A percentile compares a stretch with the other conserved stretches of the same genome.
These are phyloP conservation scores for Chytriomyces hyalinus DNA, from an alignment of 192 early-diverging fungal species.

Conservation along the genomic window DNA sequence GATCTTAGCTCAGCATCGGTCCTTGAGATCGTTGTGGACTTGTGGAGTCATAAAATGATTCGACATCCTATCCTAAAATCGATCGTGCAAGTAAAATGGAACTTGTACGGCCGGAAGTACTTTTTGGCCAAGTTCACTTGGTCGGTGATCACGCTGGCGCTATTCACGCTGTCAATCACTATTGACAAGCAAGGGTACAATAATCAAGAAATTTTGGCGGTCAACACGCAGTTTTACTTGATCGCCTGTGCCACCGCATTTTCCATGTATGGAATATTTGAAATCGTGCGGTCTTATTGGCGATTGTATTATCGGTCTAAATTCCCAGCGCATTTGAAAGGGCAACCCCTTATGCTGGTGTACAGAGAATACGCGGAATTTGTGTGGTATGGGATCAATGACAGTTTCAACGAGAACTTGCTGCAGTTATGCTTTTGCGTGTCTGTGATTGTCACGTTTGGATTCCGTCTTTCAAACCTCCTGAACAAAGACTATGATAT, in stretches of 20 bases:
- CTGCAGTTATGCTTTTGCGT: not conserved
- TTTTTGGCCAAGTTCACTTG: constrained; percentile 11
- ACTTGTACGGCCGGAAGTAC: constrained; percentile 23
- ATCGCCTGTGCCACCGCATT: not conserved
- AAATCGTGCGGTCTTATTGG: constrained; percentile 2
- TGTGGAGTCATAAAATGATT: constrained; percentile 22
- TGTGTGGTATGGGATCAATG: not conserved
- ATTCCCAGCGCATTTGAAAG: constrained; percentile 10
- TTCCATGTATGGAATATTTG: not conserved
- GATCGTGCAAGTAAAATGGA: constrained; percentile 29
- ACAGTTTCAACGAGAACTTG: constrained; percentile 9
- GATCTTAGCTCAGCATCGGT: not conserved
- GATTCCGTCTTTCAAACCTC: not conserved
- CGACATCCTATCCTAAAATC: constrained; percentile 16
- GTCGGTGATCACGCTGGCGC: constrained; percentile 2
- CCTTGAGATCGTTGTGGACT: not conserved
- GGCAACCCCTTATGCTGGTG: not conserved
- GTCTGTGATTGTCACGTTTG: constrained; percentile 8
- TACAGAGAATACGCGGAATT: not conserved
- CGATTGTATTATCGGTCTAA: not conserved
- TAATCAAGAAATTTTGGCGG: not conserved
- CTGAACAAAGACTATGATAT: not conserved
- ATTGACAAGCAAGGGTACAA: constrained; percentile 8
- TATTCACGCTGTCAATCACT: constrained; percentile 7
- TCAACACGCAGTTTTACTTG: constrained; percentile 11